A percentile compares a stretch with the other conserved stretches of the same genome.
Evolutionary conservation across 805 yeast genomes (phyloP).

Genomic region (Lipomyces anomalus): DNA sequence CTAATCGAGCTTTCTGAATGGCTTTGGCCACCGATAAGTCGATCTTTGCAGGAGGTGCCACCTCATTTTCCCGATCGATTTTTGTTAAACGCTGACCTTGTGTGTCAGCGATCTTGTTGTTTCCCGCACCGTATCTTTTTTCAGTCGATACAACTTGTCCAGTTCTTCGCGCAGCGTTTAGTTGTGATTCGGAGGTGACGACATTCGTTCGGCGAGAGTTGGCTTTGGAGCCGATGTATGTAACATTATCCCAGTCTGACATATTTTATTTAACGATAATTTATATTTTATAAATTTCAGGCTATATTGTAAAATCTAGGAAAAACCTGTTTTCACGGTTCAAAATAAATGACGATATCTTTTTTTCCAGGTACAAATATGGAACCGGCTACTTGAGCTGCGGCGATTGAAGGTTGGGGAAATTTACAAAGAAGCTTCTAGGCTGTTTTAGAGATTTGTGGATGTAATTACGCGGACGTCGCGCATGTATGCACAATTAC

Average conservation of each 20-base stretch:
- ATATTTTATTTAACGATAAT: neutral
- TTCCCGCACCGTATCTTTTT: slow-evolving; percentile 73
- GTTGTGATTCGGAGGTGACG: slow-evolving; percentile 67
- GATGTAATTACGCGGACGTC: too few species aligned
- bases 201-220: slow-evolving; percentile 74
- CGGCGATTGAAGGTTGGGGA: too few species aligned
- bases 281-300: neutral
- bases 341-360: neutral
- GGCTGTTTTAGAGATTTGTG: too few species aligned
- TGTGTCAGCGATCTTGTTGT: slow-evolving; percentile 58
- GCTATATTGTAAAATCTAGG: neutral
- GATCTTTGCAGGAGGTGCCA: slow-evolving; percentile 85
- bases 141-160: slow-evolving; percentile 88
- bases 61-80: slow-evolving; percentile 89
- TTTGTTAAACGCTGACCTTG: slow-evolving; percentile 95
- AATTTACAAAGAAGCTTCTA: too few species aligned
- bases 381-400: too few species aligned
- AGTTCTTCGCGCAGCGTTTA: slow-evolving; percentile 90
- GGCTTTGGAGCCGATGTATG: slow-evolving; percentile 83
- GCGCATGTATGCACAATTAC: too few species aligned
- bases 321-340: neutral
- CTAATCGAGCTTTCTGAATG: slow-evolving; percentile 78
- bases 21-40: slow-evolving; percentile 82
- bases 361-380: too few species aligned
- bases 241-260: slow-evolving; percentile 84